Conservation (phyloP, 805 yeast genomes). For the Zygotorulaspora florentina region DNA sequence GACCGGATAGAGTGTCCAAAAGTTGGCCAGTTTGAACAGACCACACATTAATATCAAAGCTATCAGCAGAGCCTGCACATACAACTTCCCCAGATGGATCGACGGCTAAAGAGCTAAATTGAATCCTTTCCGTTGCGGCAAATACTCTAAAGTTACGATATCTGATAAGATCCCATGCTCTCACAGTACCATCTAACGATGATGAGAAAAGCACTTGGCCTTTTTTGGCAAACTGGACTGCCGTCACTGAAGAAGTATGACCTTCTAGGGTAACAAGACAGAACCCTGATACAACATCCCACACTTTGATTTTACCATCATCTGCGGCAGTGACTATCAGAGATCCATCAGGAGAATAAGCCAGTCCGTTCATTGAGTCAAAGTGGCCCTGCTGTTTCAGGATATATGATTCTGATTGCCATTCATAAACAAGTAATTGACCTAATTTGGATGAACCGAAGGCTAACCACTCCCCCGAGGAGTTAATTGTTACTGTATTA, state of each 20-base stretch:
- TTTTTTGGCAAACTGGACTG: conserved; percentile 76
- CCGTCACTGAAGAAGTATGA: conserved; percentile 85
- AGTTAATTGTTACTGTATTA: conserved; percentile 73
- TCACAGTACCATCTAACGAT: conserved; percentile 91
- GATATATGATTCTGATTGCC: conserved; percentile 96
- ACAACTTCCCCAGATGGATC: conserved; percentile 97
- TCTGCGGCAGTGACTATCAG: conserved; percentile 90
- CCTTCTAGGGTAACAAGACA: conserved; percentile 89
- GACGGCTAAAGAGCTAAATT: conserved; percentile 83
- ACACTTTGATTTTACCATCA: conserved; percentile 93
- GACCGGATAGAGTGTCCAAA: conserved; percentile 84
- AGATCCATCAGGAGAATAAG: conserved; percentile 93
- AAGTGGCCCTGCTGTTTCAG: conserved; percentile 96
- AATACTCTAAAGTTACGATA: conserved; percentile 93
- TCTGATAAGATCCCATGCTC: conserved; percentile 94
- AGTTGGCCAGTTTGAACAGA: conserved; percentile 94
- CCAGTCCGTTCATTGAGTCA: conserved; percentile 77
- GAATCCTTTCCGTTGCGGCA: conserved; percentile 84
- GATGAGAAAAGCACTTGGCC: conserved; percentile 91
- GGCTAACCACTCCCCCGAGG: conserved; percentile 93
- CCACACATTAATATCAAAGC: conserved; percentile 92
- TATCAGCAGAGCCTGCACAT: conserved; percentile 89
- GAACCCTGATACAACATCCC: conserved; percentile 93
- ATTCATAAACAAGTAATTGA: conserved; percentile 94
- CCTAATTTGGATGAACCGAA: conserved; percentile 89